These are phyloP conservation scores for Stromatinia cepivora DNA, from an alignment of 2,329 filamentous ascomycete genomes.

Conservation along the genomic window DNA sequence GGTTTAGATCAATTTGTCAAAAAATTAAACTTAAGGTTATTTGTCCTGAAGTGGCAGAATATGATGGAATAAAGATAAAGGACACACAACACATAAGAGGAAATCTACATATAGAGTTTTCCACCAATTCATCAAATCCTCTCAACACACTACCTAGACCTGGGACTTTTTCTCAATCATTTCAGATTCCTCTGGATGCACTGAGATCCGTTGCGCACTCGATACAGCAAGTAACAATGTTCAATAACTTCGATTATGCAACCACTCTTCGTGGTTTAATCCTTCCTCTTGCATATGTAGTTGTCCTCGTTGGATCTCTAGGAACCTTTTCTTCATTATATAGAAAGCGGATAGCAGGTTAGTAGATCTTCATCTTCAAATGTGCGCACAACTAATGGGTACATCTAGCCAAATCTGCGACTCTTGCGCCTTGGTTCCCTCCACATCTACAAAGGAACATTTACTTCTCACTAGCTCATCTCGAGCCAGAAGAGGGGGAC, in stretches of 20 bases:
- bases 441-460: slow-evolving; percentile 89
- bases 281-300: slow-evolving; percentile 86
- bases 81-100: slow-evolving; percentile 11
- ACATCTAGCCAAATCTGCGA: slow-evolving; percentile 68
- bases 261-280: slow-evolving; percentile 58
- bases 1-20: not conserved
- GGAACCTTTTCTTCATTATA: slow-evolving; percentile 92
- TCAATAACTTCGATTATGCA: slow-evolving; percentile 66
- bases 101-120: not conserved
- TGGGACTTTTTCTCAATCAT: not conserved
- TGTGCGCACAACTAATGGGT: slow-evolving; percentile 11
- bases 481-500: slow-evolving; percentile 60
- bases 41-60: slow-evolving; percentile 21
- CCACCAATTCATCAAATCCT: not conserved
- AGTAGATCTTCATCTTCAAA: slow-evolving; percentile 40
- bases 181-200: not conserved
- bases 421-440: slow-evolving; percentile 92
- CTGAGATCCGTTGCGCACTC: not conserved
- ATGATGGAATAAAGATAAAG: slow-evolving; percentile 6
- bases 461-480: slow-evolving; percentile 88
- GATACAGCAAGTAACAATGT: slow-evolving; percentile 31
- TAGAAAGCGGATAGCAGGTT: slow-evolving; percentile 84
- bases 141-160: not conserved
- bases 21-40: slow-evolving; percentile 19
- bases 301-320: slow-evolving; percentile 82